Base-by-base conservation (phyloP, 768 basidiomycete species). In the Trametes cingulata region DNA sequence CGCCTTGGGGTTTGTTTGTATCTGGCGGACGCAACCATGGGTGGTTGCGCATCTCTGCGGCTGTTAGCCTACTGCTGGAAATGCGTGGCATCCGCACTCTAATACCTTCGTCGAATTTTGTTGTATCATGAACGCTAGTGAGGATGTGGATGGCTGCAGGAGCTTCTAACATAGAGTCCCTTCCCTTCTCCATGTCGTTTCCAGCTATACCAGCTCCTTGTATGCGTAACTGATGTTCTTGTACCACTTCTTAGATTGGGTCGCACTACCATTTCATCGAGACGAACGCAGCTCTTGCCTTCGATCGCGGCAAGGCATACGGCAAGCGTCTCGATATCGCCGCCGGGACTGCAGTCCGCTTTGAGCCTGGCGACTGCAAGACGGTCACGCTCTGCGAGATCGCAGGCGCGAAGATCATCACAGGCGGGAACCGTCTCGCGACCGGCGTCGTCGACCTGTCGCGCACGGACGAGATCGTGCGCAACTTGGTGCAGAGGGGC, bases 251-350 rank as follows among this genome's bases (percentile, higher is more conserved):
- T 15, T 60, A 95, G 89, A 83, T 97, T 56, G 95, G 96, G 2
- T 96, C 94, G 0, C 95, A 98, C 71, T 98, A 95, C 74, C 92
- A 89, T 61, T 97, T 99, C 74, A 80, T 90, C 62, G 96, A 98
- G 76, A 90, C 91, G 2, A 99, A 98, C 75, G 73, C 83, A 4
- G 77, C 80, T 0, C 81, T 98, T 9, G 77, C 78, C 13, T 98
- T 98, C 66, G 95, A 98, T 74, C 87, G 97, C 25, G 75, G 73
- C 5, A 80, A 84, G 58, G 85, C 95, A 0, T 90, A 95, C 62
- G 90, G 90, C 6, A 93, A 85, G 68, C 85, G 91, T 13, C 85
- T 99, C 7, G 94, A 99, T 71, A 97, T 98, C 53, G 77, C 96
- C 0, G 87, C 97, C 0, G 96, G 97, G 6, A 98, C 95, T 0